A percentile compares a stretch with the other conserved stretches of the same genome.
These are phyloP conservation scores for Microcera coccophila DNA, from an alignment of 2,329 filamentous ascomycete genomes.

Conservation along the genomic window DNA sequence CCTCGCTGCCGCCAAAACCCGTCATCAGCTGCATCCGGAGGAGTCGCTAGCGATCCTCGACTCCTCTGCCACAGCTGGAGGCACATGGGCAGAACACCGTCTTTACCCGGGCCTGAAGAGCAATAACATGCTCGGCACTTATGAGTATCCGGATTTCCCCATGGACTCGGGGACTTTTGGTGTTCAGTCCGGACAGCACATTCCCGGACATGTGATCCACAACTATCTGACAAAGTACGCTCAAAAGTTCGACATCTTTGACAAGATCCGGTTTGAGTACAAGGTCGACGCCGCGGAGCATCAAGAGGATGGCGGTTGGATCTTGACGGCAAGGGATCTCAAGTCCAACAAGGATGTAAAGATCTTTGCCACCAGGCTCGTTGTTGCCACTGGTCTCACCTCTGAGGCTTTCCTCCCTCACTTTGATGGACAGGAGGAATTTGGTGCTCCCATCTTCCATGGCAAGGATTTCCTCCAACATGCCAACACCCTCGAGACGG, in stretches of 20 bases:
- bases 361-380: constrained; percentile 44
- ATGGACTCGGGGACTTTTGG: constrained; percentile 56
- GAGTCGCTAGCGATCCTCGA: constrained; percentile 57
- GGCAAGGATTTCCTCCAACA: constrained; percentile 43
- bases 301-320: constrained; percentile 40
- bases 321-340: constrained; percentile 13
- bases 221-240: constrained; percentile 46
- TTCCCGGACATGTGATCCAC: constrained; percentile 45
- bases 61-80: constrained; percentile 54
- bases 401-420: constrained; percentile 44
- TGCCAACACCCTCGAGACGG: constrained; percentile 37
- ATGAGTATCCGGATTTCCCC: constrained; percentile 70
- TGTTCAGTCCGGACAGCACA: constrained; percentile 43
- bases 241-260: constrained; percentile 39
- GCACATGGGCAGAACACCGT: constrained; percentile 65
- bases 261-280: constrained; percentile 38
- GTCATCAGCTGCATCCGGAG: constrained; percentile 55
- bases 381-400: constrained; percentile 54
- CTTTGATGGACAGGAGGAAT: constrained; percentile 45
- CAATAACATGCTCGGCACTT: constrained; percentile 71
- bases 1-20: constrained; percentile 58
- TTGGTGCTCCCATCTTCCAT: constrained; percentile 48
- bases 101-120: constrained; percentile 66
- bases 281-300: constrained; percentile 43
- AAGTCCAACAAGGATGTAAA: constrained; percentile 16